Conservation (phyloP, 225 moss, liverwort and hornwort genomes). For the Ulota crispa region DNA sequence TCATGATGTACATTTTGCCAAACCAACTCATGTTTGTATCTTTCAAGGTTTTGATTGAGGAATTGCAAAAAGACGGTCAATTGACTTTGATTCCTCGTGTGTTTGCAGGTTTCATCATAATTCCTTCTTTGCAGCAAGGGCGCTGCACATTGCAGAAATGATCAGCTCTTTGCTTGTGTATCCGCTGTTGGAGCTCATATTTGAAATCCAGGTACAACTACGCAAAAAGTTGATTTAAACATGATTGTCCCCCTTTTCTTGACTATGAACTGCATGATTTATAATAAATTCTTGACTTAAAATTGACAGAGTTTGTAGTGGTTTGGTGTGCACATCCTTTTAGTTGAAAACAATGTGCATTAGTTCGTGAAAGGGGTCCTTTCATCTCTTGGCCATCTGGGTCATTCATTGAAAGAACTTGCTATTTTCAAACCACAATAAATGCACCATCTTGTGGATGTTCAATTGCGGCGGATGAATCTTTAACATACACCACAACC, state of each 20-base stretch:
- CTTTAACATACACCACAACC: not conserved
- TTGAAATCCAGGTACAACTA: conserved; percentile 54
- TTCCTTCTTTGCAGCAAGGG: conserved; percentile 68
- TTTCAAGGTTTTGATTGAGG: not conserved
- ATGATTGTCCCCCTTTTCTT: not conserved
- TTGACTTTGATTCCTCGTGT: conserved; percentile 20
- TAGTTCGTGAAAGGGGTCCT: not conserved
- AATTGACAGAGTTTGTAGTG: not conserved
- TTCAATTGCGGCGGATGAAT: not conserved
- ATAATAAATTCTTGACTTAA: not conserved
- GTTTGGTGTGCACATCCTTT: not conserved
- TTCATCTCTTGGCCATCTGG: not conserved
- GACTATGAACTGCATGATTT: not conserved
- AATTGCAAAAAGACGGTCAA: not conserved
- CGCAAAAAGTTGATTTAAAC: not conserved
- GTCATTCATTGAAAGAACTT: not conserved
- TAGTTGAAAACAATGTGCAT: not conserved
- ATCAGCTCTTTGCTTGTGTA: conserved; percentile 30
- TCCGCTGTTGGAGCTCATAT: conserved; percentile 71
- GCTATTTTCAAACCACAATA: not conserved
- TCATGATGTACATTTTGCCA: not conserved
- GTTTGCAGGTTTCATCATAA: conserved; percentile 85
- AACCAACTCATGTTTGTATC: not conserved
- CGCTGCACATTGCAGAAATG: conserved; percentile 37
- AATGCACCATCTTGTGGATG: not conserved